Conservation (phyloP, 148 eudicot species). For the Talinum fruticosum region DNA sequence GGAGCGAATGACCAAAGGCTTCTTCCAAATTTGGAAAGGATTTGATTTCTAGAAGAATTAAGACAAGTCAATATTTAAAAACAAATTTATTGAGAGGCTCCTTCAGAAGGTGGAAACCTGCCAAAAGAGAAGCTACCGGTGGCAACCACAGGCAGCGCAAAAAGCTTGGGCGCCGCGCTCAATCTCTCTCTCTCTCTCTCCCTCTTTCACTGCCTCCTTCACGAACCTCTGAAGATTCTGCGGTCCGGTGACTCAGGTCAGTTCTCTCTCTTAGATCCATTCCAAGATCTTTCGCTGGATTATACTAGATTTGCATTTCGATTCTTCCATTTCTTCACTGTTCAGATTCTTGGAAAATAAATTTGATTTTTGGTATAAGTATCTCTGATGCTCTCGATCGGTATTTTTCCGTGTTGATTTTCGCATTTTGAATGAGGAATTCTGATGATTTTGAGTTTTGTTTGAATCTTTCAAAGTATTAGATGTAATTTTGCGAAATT, state of each 20-base stretch:
- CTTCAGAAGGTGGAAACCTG: not conserved
- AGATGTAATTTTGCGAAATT: not conserved
- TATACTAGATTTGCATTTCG: not conserved
- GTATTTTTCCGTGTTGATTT: not conserved
- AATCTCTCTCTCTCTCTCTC: not conserved
- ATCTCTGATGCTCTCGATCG: not conserved
- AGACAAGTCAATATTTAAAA: not conserved
- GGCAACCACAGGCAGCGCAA: not conserved
- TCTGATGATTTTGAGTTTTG: not conserved
- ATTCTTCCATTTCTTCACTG: not conserved
- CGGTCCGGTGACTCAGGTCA: slow-evolving; percentile 14
- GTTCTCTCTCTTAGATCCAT: slow-evolving; percentile 19
- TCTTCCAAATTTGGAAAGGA: not conserved
- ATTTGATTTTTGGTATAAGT: not conserved
- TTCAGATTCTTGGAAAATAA: not conserved
- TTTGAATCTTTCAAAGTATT: not conserved
- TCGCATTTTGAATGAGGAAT: not conserved
- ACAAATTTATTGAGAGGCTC: no score
- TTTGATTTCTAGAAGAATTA: not conserved
- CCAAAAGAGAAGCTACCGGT: not conserved
- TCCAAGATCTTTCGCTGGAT: not conserved
- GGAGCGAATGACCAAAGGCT: no score
- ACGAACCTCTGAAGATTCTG: slow-evolving; percentile 6
- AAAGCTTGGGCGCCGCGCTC: not conserved
- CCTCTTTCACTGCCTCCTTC: not conserved